Percentiles rank a stretch among this genome's conserved stretches.
These are phyloP conservation scores for Gossypium davidsonii DNA, from an alignment of 441 rosid genomes.

Conservation along the genomic window DNA sequence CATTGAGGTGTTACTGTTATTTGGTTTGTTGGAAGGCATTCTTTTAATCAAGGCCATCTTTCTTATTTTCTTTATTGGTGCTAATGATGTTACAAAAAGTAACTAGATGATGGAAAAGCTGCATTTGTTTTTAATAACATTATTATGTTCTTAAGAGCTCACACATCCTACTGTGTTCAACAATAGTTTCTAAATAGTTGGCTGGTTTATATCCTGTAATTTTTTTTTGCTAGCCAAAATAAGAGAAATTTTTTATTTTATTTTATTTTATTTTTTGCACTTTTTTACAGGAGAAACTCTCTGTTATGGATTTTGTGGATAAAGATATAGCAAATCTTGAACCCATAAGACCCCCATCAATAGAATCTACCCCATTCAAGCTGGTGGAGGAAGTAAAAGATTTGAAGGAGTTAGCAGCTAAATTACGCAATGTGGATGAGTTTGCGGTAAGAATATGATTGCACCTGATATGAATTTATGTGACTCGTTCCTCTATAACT, in stretches of 20 bases:
- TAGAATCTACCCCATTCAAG: slow-evolving; percentile 60
- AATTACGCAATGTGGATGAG: slow-evolving; percentile 51
- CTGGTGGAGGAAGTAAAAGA: slow-evolving; percentile 69
- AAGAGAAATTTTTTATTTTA: background rate
- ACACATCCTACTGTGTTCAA: background rate
- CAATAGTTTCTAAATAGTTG: background rate
- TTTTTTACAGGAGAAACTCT: slow-evolving; percentile 53
- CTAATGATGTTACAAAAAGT: background rate
- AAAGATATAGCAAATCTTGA: slow-evolving; percentile 27
- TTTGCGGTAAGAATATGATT: slow-evolving; percentile 60
- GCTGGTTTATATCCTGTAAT: background rate
- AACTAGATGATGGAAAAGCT: background rate
- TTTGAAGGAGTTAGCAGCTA: slow-evolving; percentile 67
- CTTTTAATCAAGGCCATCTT: background rate
- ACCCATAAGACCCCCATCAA: slow-evolving; percentile 39
- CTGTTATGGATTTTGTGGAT: slow-evolving; percentile 70
- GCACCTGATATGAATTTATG: slow-evolving; percentile 2
- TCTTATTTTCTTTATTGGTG: background rate
- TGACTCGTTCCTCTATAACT: background rate
- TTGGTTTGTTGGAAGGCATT: background rate
- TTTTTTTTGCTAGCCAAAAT: background rate
- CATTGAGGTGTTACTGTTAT: background rate
- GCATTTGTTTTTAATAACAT: background rate
- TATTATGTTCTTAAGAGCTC: background rate
- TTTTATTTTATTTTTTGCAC: background rate